These are phyloP conservation scores for Cutaneotrichosporon arboriforme DNA, from an alignment of 1,284 basidiomycete genomes.

Conservation along the genomic window DNA sequence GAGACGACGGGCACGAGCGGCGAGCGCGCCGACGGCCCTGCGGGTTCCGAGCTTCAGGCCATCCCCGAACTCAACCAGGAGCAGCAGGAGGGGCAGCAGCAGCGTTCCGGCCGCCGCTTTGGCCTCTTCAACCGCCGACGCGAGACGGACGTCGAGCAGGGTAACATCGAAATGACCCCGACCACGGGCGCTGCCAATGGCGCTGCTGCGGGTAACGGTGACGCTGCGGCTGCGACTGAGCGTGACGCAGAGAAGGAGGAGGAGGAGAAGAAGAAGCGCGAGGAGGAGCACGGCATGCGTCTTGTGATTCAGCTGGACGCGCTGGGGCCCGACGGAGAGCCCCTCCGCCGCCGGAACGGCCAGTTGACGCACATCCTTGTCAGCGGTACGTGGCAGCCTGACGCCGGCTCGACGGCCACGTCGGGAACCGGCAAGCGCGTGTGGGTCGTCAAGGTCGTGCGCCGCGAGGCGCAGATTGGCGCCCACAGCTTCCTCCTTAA, in stretches of 20 bases:
- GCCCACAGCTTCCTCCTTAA: constrained; percentile 84
- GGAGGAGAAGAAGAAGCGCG: constrained; percentile 49
- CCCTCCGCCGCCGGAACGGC: constrained; percentile 63
- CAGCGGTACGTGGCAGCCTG: constrained; percentile 59
- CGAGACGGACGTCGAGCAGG: constrained; percentile 35
- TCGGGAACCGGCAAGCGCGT: constrained; percentile 50
- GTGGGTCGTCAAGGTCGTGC: constrained; percentile 84
- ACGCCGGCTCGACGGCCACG: constrained; percentile 19
- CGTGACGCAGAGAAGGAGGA: constrained; percentile 40
- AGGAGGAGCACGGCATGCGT: constrained; percentile 62
- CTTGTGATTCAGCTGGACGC: constrained; percentile 70
- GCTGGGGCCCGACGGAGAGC: constrained; percentile 58
- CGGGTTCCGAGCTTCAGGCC: constrained; percentile 20
- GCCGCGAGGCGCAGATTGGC: constrained; percentile 75
- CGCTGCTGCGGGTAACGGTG: constrained; percentile 8
- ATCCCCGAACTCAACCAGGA: constrained; percentile 25
- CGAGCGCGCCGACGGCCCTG: constrained; percentile 18
- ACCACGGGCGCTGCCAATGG: constrained; percentile 21
- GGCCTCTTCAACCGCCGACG: constrained; percentile 30
- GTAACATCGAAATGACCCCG: constrained; percentile 40
- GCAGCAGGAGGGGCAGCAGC: not conserved
- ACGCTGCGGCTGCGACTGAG: constrained; percentile 33
- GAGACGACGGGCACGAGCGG: constrained; percentile 25
- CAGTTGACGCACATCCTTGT: constrained; percentile 80
- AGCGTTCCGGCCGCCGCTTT: constrained; percentile 24